Conservation (phyloP, 164 flowering plant species). For the Annona cherimola region DNA sequence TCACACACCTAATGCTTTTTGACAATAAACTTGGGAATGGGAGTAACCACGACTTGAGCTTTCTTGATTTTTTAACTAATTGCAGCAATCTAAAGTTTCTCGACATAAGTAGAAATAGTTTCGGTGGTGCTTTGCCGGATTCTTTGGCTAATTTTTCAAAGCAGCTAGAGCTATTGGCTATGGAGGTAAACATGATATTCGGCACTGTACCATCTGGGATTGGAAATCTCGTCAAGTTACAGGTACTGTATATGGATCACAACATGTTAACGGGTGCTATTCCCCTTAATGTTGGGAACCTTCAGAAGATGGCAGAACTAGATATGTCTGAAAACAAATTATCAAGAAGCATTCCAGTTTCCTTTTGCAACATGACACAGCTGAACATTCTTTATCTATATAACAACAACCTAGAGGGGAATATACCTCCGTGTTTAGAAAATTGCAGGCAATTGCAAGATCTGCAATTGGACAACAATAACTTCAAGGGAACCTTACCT, state of each 20-base stretch:
- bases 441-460: not conserved
- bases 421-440: not conserved
- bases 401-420: not conserved
- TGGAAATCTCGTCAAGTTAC: not conserved
- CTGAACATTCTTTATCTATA: not conserved
- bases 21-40: conserved; percentile 2
- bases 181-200: not conserved
- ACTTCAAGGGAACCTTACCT: conserved; percentile 15
- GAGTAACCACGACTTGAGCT: not conserved
- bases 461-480: not conserved
- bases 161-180: not conserved
- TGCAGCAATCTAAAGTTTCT: not conserved
- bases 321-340: not conserved
- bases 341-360: not conserved
- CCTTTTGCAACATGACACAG: not conserved
- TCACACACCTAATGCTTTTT: no score
- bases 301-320: not conserved
- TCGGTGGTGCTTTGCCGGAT: not conserved
- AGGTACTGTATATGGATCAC: not conserved
- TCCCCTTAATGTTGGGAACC: conserved; percentile 1
- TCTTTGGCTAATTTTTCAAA: conserved; percentile 1
- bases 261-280: not conserved
- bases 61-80: conserved; percentile 8
- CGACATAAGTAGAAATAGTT: not conserved
- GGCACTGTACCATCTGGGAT: not conserved